A percentile compares a stretch with the other conserved stretches of the same genome.
Conservation (phyloP, 2,329 filamentous ascomycete genomes). For the Colletotrichum sp. region DNA sequence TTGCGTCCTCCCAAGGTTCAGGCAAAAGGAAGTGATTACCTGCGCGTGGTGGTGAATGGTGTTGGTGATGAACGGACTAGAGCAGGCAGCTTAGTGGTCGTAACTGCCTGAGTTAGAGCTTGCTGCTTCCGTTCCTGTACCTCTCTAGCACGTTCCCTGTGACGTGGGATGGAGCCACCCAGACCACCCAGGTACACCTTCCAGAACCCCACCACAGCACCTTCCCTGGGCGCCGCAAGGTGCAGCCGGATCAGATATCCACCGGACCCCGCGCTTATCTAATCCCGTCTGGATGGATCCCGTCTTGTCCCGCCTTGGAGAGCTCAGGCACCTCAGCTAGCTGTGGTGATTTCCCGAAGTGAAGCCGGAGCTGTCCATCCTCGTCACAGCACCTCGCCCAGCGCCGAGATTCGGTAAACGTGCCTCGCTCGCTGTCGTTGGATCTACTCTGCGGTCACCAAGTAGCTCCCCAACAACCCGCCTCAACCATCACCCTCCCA, state of each 20-base stretch:
- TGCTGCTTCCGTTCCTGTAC: slow-evolving; percentile 3
- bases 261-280: slow-evolving; percentile 5
- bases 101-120: slow-evolving; percentile 13
- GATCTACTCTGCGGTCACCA: neutral
- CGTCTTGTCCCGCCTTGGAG: neutral
- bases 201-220: neutral
- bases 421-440: neutral
- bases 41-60: neutral
- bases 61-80: neutral
- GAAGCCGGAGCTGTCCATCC: slow-evolving; percentile 5
- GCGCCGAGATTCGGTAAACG: slow-evolving; percentile 13
- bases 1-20: neutral
- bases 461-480: neutral
- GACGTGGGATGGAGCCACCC: slow-evolving; percentile 15
- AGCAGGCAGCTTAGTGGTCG: slow-evolving; percentile 18
- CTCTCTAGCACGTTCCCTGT: slow-evolving; percentile 17
- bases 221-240: neutral
- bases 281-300: neutral
- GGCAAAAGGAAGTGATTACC: neutral
- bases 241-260: neutral
- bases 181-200: neutral
- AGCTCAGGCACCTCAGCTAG: neutral
- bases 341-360: slow-evolving; percentile 19
- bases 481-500: neutral
- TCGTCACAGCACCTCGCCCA: neutral